A percentile compares a stretch with the other conserved stretches of the same genome.
Evolutionary conservation across 129 eudicot genomes (phyloP).

Genomic region (Centaurea solstitialis): DNA sequence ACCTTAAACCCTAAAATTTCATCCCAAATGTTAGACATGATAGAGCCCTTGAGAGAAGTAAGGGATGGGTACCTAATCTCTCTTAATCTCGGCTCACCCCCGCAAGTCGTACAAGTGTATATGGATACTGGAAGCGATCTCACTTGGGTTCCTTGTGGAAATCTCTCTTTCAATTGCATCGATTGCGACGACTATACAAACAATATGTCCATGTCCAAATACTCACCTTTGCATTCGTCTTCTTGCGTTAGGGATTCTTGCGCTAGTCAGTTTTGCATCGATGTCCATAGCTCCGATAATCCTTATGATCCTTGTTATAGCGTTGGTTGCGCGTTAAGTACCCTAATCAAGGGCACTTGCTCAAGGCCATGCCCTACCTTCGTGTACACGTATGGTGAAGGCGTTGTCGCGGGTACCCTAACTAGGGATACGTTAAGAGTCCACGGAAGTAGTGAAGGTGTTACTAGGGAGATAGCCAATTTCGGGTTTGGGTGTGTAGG

Average conservation of each 20-base stretch:
- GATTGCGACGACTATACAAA: conserved; percentile 56
- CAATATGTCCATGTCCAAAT: conserved; percentile 36
- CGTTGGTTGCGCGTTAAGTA: conserved; percentile 66
- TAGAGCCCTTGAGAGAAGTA: conserved; percentile 66
- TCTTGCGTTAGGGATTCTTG: conserved; percentile 58
- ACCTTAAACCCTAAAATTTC: conserved; percentile 27
- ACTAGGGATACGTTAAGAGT: conserved; percentile 62
- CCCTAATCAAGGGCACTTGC: conserved; percentile 54
- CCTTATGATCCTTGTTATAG: conserved; percentile 54
- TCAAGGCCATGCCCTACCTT: conserved; percentile 78
- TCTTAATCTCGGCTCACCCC: conserved; percentile 66
- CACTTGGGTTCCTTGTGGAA: conserved; percentile 83
- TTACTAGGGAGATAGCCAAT: conserved; percentile 40
- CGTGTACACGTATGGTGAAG: conserved; percentile 77
- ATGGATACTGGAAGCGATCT: conserved; percentile 84
- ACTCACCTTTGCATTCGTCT: conserved; percentile 65
- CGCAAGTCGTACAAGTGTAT: conserved; percentile 65
- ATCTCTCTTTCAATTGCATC: conserved; percentile 63
- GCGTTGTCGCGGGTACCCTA: conserved; percentile 56
- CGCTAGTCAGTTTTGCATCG: conserved; percentile 51
- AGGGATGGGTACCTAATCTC: conserved; percentile 75
- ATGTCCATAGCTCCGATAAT: conserved; percentile 70
- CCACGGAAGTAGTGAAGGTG: conserved; percentile 37
- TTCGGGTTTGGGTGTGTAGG: conserved; percentile 69
- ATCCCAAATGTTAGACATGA: conserved; percentile 45